Evolutionary conservation across 2,329 filamentous ascomycete genomes (phyloP).

Genomic region (Cordyceps cicadae): DNA sequence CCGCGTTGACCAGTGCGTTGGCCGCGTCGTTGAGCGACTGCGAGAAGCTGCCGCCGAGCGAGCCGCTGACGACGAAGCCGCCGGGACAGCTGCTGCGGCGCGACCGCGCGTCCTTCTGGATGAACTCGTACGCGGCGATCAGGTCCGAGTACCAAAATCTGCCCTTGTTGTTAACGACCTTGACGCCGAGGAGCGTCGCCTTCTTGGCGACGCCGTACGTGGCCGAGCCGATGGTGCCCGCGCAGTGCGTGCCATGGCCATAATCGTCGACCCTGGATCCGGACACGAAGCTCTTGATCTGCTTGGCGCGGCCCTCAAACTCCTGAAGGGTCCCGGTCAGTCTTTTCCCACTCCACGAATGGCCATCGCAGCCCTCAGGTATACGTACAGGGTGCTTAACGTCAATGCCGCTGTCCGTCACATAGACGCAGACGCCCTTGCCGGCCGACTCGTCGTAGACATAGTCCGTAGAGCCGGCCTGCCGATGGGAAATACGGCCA

Average conservation of each 20-base stretch:
- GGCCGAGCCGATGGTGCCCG: constrained; percentile 14
- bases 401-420: constrained; percentile 33
- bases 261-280: constrained; percentile 13
- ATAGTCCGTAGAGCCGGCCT: constrained; percentile 17
- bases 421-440: constrained; percentile 28
- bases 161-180: constrained; percentile 23
- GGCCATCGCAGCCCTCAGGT: too few relatives aligned
- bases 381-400: constrained; percentile 12
- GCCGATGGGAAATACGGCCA: constrained; percentile 14
- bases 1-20: constrained; percentile 28
- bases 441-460: constrained; percentile 25
- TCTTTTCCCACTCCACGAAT: background rate
- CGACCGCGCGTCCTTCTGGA: constrained; percentile 26
- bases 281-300: constrained; percentile 1
- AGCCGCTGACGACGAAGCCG: constrained; percentile 35
- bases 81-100: constrained; percentile 16
- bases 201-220: constrained; percentile 26
- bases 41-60: constrained; percentile 30
- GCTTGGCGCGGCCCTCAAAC: constrained; percentile 19
- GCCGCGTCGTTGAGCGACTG: constrained; percentile 33
- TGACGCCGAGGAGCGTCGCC: constrained; percentile 28
- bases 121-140: constrained; percentile 25
- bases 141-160: constrained; percentile 5
- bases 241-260: constrained; percentile 26
- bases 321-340: background rate